Base-by-base conservation (phyloP, 495 filamentous ascomycete genomes). In the Xylaria telfairii region DNA sequence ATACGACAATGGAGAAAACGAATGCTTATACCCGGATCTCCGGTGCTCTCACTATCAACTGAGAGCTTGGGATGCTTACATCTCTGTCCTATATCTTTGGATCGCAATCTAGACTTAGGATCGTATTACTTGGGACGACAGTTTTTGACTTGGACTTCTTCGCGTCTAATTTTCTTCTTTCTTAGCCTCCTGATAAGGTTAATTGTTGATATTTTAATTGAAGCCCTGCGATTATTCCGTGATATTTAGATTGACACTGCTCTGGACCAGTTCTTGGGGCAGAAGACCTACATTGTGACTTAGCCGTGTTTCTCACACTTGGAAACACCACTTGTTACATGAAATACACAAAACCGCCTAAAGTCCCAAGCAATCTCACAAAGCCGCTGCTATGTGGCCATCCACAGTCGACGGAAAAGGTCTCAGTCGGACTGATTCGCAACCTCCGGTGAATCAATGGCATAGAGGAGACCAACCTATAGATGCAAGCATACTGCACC, bases 361-460 rank as follows among this genome's bases (percentile, higher is more conserved):
- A 62, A 26, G n/a, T 8, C 34, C 26, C 21, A n/a, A 62, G 7
- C 9, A 26, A 12, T 37, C 17, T 37, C 44, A 21, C 28, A 24
- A 34, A 19, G 28, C 12, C 24, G 62, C n/a, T 24, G 3, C 17
- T 68, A 78, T 77, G 75, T 78, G 73, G 74, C 53, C 73, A 44
- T 57, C 69, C 37, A 54, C 69, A 30, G 60, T 74, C n/a, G 62
- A 67, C 10, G 54, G 56, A 28, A 73, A 75, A 26, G 68, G 62
- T 59, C 47, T 72, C 37, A 75, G 68, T 37, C 71, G 66, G 17
- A 70, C 71, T 32, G 73, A 76, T 30, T 67, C 70, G 9, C 71
- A 69, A 9, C 49, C 63, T 54, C 69, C 64, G n/a, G 64, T 67
- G 12, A 78, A 78, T 53, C 71, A 65, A 57, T 77, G 69, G 71